Base-by-base conservation (phyloP, 768 basidiomycete species). In the Auricularia auricula-judae region DNA sequence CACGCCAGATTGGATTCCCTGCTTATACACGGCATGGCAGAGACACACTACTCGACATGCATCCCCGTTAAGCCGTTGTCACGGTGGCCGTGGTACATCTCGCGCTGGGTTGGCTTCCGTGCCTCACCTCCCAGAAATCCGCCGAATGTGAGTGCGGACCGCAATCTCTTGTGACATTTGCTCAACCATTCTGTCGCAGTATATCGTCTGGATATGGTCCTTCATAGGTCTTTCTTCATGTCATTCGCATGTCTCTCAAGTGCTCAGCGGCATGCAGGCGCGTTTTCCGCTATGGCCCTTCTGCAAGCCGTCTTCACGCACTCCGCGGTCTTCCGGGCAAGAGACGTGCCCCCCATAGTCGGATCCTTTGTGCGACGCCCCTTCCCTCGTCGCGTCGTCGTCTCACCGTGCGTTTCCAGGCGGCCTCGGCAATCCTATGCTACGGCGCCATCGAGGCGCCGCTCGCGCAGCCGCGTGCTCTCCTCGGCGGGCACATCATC, bases 391-490 rank as follows among this genome's bases (percentile, higher is more conserved):
- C 36, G 53, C 33, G 61, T 35, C 59, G 14, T 2, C 21, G 10
- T 23, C 51, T 12, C 33, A 56, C 43, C 16, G 61, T 43, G 54
- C n/a, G n/a, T 4, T 63, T 39, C 33, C 68, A 84, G 84, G 83
- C 81, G 23, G 82, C 82, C 29, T 80, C 80, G 11, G 83, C 84
- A 4, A 79, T 84, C 8, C 74, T 85, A 54, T 77, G 82, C 36
- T 84, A 83, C 65, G 83, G 81, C 18, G 76, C 79, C 2, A 76
- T 84, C 61, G 82, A 85, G 23, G 74, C 76, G 3, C 82, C 82
- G 5, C 70, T 84, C 44, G 79, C 81, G 0, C 83, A 85, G 71
- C 83, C 83, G 14, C 77, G 82, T 16, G 72, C 79, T 1, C 74
- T 84, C 3, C 61, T 85, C 43, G 78, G 79, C 3, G 82, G 83